Percentiles rank a stretch among this genome's conserved stretches.
Conservation (phyloP, 371 early-diverging fungal species). For the Lichtheimia hyalospora region DNA sequence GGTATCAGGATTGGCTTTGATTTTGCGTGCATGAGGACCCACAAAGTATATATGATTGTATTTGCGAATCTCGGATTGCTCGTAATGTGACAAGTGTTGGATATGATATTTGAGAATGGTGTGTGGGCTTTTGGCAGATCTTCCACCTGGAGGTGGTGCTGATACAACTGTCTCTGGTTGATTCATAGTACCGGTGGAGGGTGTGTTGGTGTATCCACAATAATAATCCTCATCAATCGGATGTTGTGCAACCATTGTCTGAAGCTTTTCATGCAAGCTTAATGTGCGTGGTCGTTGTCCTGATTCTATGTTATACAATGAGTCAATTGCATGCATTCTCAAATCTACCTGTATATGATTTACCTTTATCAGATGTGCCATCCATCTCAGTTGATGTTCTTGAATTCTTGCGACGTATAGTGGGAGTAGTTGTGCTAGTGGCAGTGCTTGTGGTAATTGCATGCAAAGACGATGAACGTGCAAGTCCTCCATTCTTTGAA, state of each 20-base stretch:
- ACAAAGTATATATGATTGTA: constrained; percentile 78
- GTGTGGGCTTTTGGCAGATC: constrained; percentile 29
- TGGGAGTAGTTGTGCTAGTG: neutral
- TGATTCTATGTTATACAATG: neutral
- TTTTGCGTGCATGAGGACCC: constrained; percentile 62
- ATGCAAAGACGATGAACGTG: no score
- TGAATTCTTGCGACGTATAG: constrained; percentile 13
- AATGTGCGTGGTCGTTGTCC: constrained; percentile 14
- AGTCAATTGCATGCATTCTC: neutral
- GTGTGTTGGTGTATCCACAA: neutral
- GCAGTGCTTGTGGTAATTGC: neutral
- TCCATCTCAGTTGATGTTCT: constrained; percentile 11
- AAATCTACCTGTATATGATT: neutral
- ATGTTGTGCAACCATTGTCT: constrained; percentile 16
- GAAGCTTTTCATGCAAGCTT: constrained; percentile 23
- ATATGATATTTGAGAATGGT: constrained; percentile 47
- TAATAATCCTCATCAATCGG: constrained; percentile 15
- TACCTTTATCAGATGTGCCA: constrained; percentile 10
- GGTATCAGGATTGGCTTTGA: constrained; percentile 35
- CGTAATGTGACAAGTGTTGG: constrained; percentile 66
- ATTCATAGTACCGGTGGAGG: neutral
- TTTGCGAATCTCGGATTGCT: constrained; percentile 75
- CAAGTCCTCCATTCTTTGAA: no score
- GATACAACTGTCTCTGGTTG: neutral
- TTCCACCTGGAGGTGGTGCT: constrained; percentile 3